phyloP scores from a whole-genome alignment of 495 filamentous ascomycete genomes.

The Talaromyces thailandensis region DNA sequence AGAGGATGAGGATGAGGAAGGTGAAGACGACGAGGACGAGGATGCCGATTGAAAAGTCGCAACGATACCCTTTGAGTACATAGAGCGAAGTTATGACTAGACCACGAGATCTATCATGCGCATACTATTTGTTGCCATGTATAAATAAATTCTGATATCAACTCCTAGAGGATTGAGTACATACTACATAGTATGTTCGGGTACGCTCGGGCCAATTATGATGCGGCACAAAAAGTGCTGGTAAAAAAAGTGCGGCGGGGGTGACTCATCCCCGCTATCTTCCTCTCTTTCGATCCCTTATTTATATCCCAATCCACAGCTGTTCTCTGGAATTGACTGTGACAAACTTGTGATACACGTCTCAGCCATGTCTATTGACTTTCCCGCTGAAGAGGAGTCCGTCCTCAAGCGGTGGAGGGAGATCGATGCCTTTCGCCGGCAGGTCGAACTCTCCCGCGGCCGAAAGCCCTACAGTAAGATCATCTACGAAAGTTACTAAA shows the following conservation, averaged over 20 bases:
- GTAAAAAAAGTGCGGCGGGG: slow-evolving; percentile 4
- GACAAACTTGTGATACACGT: neutral
- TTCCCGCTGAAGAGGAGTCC: slow-evolving; percentile 80
- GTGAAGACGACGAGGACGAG: slow-evolving; percentile 39
- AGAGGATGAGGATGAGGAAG: slow-evolving; percentile 69
- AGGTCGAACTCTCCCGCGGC: slow-evolving; percentile 65
- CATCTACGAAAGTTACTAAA: slow-evolving; percentile 44
- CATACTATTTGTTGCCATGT: neutral
- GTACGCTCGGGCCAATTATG: slow-evolving; percentile 4
- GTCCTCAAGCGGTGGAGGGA: slow-evolving; percentile 77
- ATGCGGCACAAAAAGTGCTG: neutral
- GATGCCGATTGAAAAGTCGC: neutral
- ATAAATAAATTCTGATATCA: neutral
- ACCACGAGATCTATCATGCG: neutral
- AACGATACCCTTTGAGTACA: slow-evolving; percentile 5
- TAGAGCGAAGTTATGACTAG: slow-evolving; percentile 1
- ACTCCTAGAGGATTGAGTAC: neutral
- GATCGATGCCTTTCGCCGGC: slow-evolving; percentile 78
- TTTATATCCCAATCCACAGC: neutral
- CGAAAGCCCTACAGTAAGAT: slow-evolving; percentile 54
- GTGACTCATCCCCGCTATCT: slow-evolving; percentile 3
- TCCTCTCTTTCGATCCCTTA: neutral
- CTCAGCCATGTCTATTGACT: slow-evolving; percentile 71
- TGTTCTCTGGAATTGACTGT: neutral
- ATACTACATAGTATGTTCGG: no score